phyloP scores from a whole-genome alignment of 805 yeast species.

The Priceomyces haplophilus region DNA sequence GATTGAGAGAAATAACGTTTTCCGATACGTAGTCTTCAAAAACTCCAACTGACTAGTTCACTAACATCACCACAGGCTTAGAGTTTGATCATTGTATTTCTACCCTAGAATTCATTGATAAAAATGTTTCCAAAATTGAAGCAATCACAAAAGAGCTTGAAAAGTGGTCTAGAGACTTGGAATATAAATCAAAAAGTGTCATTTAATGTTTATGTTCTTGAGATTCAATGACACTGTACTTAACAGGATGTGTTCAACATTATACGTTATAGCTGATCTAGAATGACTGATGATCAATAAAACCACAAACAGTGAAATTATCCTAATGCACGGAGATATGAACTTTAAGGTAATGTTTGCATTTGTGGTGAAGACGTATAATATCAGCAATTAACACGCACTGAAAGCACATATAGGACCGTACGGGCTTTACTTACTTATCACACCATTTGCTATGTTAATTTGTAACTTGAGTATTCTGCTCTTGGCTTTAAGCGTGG shows the following conservation, averaged over 20 bases:
- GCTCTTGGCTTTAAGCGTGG: neutral
- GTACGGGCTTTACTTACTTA: neutral
- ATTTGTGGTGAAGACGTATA: neutral
- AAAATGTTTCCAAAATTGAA: slow-evolving; percentile 40
- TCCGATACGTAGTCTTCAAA: no score
- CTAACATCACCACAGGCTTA: slow-evolving; percentile 12
- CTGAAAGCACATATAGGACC: no score
- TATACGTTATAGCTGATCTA: no score
- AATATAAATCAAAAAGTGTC: slow-evolving; percentile 31
- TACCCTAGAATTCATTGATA: slow-evolving; percentile 28
- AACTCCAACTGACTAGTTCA: no score
- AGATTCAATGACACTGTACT: no score
- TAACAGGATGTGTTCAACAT: no score
- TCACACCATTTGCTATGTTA: neutral
- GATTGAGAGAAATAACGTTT: no score
- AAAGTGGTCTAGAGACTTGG: slow-evolving; percentile 57
- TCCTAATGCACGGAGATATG: neutral
- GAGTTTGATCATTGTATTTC: slow-evolving; percentile 24
- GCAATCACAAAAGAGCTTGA: slow-evolving; percentile 55
- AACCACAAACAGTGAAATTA: neutral
- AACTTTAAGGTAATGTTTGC: neutral
- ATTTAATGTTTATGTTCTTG: neutral
- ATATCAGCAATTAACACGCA: no score
- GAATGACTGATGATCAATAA: no score
- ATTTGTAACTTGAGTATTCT: neutral